Base-by-base conservation (phyloP, 1,284 basidiomycete genomes). In the Stygiomarasmius scandens region DNA sequence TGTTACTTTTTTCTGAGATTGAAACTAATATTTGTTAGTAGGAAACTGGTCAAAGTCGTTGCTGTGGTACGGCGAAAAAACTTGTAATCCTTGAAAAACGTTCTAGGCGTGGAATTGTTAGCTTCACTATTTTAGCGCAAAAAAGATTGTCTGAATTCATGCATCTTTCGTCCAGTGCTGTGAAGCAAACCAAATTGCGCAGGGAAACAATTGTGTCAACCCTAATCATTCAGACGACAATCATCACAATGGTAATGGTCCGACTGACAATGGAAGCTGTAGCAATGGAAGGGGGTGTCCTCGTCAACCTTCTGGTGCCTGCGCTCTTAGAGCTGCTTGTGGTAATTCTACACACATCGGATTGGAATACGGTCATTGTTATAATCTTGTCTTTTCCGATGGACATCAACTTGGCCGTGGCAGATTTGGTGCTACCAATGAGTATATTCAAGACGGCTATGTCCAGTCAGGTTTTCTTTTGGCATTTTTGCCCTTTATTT, bases 331-430 rank as follows among this genome's bases (percentile, higher is more conserved):
- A 24, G 49, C 36, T 14, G 49, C 49, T 14, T 56, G 55, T 51
- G 55, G 55, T 3, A 27, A 45, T 25, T 22, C 1, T 25, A 38
- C 24, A 4, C 43, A 51, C 23, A 56, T 22, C 24, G 55, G 55
- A n/a, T 27, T 56, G 10, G 10, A 56, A 23, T 56, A 19, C 24
- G 55, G 55, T 1, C 20, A 22, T 19, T 56, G 55, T 34, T 56
- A 56, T 27, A 48, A 50, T 16, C 3, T 56, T 12, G 12, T 29
- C 23, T 44, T 56, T 36, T 32, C 49, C 36, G 48, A 51, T 29
- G 55, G 55, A 12, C 19, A 46, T 19, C 55, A 56, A 38, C 27
- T 56, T 3, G 55, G 55, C 12, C 32, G 55, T n/a, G 36, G 34
- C 2, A 11, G 24, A 2, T 22, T 25, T 24, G 46, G 29, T 8